Conservation (phyloP, 345 rosid genomes). For the Carallia brachiata region DNA sequence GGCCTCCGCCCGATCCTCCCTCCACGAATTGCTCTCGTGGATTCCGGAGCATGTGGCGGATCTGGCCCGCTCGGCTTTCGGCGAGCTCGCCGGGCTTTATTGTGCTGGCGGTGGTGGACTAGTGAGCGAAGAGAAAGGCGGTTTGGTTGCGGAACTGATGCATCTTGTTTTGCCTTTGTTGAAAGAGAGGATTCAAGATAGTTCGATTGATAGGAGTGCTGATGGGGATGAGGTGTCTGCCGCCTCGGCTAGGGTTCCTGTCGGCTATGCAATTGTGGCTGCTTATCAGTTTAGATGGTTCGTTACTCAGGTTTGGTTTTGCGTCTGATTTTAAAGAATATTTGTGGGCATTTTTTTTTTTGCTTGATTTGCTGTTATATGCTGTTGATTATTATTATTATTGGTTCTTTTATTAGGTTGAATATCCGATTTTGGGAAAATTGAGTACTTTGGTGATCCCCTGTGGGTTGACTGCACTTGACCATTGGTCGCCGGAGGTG, state of each 20-base stretch:
- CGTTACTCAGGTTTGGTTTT: constrained; percentile 57
- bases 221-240: constrained; percentile 57
- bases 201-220: constrained; percentile 51
- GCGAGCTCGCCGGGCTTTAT: constrained; percentile 41
- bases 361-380: not conserved
- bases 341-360: not conserved
- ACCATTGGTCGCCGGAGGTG: constrained; percentile 89
- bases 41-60: constrained; percentile 40
- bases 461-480: constrained; percentile 83
- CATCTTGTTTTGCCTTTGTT: constrained; percentile 52
- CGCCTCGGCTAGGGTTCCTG: constrained; percentile 66
- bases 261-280: constrained; percentile 59
- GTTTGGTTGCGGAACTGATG: constrained; percentile 50
- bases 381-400: not conserved
- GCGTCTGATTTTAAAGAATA: not conserved
- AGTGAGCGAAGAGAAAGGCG: constrained; percentile 25
- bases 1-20: constrained; percentile 49
- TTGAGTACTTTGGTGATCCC: constrained; percentile 73
- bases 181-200: constrained; percentile 62
- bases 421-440: constrained; percentile 51
- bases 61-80: constrained; percentile 37
- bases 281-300: constrained; percentile 87
- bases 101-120: constrained; percentile 4
- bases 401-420: constrained; percentile 43
- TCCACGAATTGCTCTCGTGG: constrained; percentile 70